Base-by-base conservation (phyloP, 2,329 filamentous ascomycete genomes). In the Aspergillus vadensis region DNA sequence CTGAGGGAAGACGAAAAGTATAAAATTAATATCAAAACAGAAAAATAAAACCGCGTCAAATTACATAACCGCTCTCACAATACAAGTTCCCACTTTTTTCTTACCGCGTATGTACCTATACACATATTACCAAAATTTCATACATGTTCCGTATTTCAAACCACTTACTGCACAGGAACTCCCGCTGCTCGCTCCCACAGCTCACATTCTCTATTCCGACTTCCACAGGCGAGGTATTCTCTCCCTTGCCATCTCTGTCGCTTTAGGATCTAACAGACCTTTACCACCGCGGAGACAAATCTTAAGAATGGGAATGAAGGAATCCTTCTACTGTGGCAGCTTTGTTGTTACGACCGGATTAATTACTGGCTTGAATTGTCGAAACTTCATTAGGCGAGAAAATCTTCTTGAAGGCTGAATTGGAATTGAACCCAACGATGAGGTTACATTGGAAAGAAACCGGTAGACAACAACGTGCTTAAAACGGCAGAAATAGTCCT, bases 41-140 rank as follows among this genome's bases (percentile, higher is more conserved):
- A 50, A 51, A 55, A 56, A 50, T n/a, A n/a, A 44, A 54, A 32
- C 39, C n/a, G 17, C 15, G 38, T 47, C 43, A 48, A 55, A 55
- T 53, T 44, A 44, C 19, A 44, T 23, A 19, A 19, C 41, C 41
- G 7, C 41, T 4, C 41, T 14, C 47, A 10, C 25, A 50, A 50
- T 50, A 50, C 47, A 32, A 12, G 23, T 50, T 30, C 23, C 17
- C 43, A 58, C 43, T 38, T 50, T 49, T 50, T 50, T 5, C 47
- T 50, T 50, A 50, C 36, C 14, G 19, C 17, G 41, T 44, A 44
- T 6, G 21, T 44, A 44, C 41, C 19, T 21, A 14, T 44, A 44
- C 41, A 44, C 17, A 6, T 15, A 14, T 23, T 44, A 44, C 41
- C 4, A 23, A 44, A 44, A 21, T 36, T 44, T 14, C 21, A 21